Base-by-base conservation (phyloP, 2,329 filamentous ascomycete species). In the Fusarium floridanum region DNA sequence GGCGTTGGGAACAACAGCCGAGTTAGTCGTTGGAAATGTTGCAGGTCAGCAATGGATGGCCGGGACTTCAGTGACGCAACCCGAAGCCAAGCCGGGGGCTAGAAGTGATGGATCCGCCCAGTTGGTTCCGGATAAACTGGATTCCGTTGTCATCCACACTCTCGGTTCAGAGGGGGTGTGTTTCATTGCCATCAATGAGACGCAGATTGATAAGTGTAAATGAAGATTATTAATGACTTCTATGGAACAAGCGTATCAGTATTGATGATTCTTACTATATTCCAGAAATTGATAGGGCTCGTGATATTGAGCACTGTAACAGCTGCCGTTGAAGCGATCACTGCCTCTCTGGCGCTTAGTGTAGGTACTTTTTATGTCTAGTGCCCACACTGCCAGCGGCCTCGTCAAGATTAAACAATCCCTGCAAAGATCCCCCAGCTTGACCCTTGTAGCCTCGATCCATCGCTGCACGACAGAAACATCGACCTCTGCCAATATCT, bases 31-130 rank as follows among this genome's bases (percentile, higher is more conserved):
- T 61, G 24, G 57, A 36, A 57, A 56, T 59, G 32, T 55, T 60
- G 53, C 27, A 55, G 43, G 63, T 55, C 48, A 55, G 64, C 37
- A 64, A 43, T 64, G 24, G 57, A 36, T 55, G 48, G 48, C 48
- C 60, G 56, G 37, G 53, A 64, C 68, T 70, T 73, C 68, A 70
- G 76, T 77, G 73, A 78, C 75, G 75, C 76, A 78, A 74, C 73
- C 41, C 56, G 56, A 60, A 48, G 61, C 66, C 67, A 68, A 68
- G 61, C 66, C 62, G 60, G 41, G 61, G 50, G 32, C 55, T 64
- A 70, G 61, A 48, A 27, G 24, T 39, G 36, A 39, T 45, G 61
- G 45, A 14, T 36, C 68, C 72, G 64, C 20, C 62, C 61, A 43
- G 27, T 63, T 66, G 53, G 64, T 50, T 59, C 61, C 74, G 76